Base-by-base conservation (phyloP, 2,329 filamentous ascomycete species). In the Metarhizium rileyi region DNA sequence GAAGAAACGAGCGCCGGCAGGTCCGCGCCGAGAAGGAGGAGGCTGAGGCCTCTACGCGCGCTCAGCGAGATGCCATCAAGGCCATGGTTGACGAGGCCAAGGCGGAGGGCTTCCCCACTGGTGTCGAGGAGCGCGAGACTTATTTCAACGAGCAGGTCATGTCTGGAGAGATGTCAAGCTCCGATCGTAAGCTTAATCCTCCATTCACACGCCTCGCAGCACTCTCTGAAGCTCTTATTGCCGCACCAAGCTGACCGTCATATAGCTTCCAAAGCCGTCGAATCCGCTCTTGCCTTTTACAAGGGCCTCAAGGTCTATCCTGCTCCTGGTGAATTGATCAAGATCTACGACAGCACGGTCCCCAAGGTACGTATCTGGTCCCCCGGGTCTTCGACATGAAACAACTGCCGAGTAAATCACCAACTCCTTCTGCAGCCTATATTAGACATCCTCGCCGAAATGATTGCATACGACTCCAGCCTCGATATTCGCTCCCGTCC, bases 271-370 rank as follows among this genome's bases (percentile, higher is more conserved):
- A 80, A 84, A 63, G 74, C 78, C 38, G 70, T 95, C 52, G 90
- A 96, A 57, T 88, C 93, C 47, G 91, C 93, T 44, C 75, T 97
- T 53, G 89, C 87, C 69, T 98, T 98, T 74, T 98, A 97, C 81
- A 94, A 90, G 78, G 93, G 90, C 42, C 80, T 98, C 58, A 98
- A 98, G 80, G 93, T 97, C 60, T 98, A 98, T 73, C 93, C 93
- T 47, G 86, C 88, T 62, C 93, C 91, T 12, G 80, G 84, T 61
- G 93, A 97, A 64, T 76, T 98, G 61, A 96, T 98, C 67, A 81
- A 80, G 62, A 95, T 98, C 69, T 98, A 98, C 71, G 93, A 98
- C 70, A 95, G 95, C 81, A 97, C 93, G 28, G 90, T 97, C 43
- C 86, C 91, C 60, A 96, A 96, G 86, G 90, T 89, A 60, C 54